A percentile compares a stretch with the other conserved stretches of the same genome.
phyloP scores from a whole-genome alignment of 352 stramenopile genomes.

The Pythium phragmiticola region DNA sequence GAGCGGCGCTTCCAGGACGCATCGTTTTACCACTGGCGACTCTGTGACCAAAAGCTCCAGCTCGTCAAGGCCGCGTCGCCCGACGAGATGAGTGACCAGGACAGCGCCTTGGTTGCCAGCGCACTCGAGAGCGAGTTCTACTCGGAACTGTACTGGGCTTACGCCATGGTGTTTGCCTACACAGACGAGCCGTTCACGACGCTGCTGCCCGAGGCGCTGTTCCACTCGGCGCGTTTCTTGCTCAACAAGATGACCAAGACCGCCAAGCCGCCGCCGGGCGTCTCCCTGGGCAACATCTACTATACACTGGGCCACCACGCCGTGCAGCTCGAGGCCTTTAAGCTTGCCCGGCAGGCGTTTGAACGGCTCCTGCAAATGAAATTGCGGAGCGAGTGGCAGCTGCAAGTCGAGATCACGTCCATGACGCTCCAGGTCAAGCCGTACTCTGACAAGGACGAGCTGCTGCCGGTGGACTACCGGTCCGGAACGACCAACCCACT shows the following conservation, averaged over 20 bases:
- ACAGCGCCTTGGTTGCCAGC: constrained; percentile 31
- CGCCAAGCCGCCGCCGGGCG: constrained; percentile 58
- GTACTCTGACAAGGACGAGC: constrained; percentile 91
- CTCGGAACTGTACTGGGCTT: constrained; percentile 93
- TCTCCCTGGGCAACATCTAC: constrained; percentile 90
- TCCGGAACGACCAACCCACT: constrained; percentile 92
- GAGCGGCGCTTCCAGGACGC: constrained; percentile 90
- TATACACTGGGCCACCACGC: constrained; percentile 94
- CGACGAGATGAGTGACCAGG: constrained; percentile 30
- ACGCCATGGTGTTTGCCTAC: constrained; percentile 91
- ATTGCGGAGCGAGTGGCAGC: constrained; percentile 82
- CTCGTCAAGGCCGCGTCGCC: constrained; percentile 26
- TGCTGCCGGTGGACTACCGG: constrained; percentile 94
- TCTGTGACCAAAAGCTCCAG: constrained; percentile 81
- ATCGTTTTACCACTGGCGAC: constrained; percentile 92
- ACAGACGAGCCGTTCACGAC: constrained; percentile 95
- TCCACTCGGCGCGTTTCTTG: constrained; percentile 91
- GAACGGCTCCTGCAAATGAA: constrained; percentile 92
- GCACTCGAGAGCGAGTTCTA: constrained; percentile 67
- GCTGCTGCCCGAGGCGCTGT: constrained; percentile 89
- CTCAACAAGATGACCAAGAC: constrained; percentile 86
- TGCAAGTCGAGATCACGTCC: constrained; percentile 89
- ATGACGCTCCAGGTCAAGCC: constrained; percentile 93
- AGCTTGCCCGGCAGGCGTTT: constrained; percentile 91
- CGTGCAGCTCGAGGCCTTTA: constrained; percentile 90